Conservation (phyloP, 2,329 filamentous ascomycete genomes). For the Plenodomus tracheiphilus region DNA sequence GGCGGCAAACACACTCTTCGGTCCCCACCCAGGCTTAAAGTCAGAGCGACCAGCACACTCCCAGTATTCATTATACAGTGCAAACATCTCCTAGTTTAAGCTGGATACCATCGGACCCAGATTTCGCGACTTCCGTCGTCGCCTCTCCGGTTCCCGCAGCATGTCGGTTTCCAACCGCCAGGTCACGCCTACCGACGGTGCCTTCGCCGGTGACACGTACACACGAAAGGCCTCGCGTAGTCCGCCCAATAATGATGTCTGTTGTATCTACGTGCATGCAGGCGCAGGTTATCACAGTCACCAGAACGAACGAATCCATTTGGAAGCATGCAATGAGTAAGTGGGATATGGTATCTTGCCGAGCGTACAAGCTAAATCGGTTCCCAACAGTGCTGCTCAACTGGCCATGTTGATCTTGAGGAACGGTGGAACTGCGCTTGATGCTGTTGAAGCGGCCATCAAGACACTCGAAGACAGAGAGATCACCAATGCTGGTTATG, state of each 20-base stretch:
- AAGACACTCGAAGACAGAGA: constrained; percentile 88
- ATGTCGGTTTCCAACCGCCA: constrained; percentile 29
- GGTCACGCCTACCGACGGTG: constrained; percentile 27
- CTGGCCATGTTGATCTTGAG: constrained; percentile 80
- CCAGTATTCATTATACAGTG: neutral
- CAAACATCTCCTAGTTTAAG: constrained; percentile 2
- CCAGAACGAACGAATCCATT: constrained; percentile 81
- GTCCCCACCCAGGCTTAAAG: neutral
- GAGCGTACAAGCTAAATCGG: constrained; percentile 1
- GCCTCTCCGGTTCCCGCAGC: constrained; percentile 24
- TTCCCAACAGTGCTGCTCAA: constrained; percentile 68
- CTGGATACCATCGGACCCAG: constrained; percentile 27
- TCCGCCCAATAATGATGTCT: constrained; percentile 53
- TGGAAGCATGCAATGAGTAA: constrained; percentile 86
- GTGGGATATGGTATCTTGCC: constrained; percentile 41
- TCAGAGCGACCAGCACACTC: neutral
- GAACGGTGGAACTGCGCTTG: constrained; percentile 76
- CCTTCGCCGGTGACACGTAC: constrained; percentile 20
- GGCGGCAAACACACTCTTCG: no score
- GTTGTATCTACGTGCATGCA: constrained; percentile 92
- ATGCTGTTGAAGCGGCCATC: constrained; percentile 88
- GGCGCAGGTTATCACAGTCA: constrained; percentile 92
- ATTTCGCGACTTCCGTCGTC: constrained; percentile 31
- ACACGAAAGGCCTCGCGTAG: constrained; percentile 46
- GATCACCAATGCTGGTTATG: constrained; percentile 95